A percentile compares a stretch with the other conserved stretches of the same genome.
These are phyloP conservation scores for Immersiporthe knoxdaviesiana DNA, from an alignment of 2,329 filamentous ascomycete species.

Conservation along the genomic window DNA sequence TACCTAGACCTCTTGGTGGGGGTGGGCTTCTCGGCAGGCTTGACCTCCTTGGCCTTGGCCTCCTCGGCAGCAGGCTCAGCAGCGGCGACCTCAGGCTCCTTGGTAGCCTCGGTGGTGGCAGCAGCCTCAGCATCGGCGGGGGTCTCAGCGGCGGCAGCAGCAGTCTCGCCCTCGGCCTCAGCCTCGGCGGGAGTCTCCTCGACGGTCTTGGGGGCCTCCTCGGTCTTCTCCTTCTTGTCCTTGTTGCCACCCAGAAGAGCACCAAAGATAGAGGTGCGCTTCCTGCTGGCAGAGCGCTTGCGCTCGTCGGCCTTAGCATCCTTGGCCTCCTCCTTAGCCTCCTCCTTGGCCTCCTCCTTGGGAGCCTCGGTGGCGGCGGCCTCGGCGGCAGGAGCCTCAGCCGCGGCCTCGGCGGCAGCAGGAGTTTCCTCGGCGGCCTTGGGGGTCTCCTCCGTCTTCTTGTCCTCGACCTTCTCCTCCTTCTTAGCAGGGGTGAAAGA, in stretches of 20 bases:
- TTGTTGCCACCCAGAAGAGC: slow-evolving; percentile 61
- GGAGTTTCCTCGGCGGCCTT: slow-evolving; percentile 39
- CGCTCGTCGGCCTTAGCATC: slow-evolving; percentile 58
- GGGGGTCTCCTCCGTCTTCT: slow-evolving; percentile 41
- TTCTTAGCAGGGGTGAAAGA: slow-evolving; percentile 61
- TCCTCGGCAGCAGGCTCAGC: slow-evolving; percentile 41
- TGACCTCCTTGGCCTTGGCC: slow-evolving; percentile 38
- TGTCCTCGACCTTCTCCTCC: slow-evolving; percentile 48
- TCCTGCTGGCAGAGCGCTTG: slow-evolving; percentile 67
- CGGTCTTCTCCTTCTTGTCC: slow-evolving; percentile 49
- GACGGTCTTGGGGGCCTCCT: slow-evolving; percentile 44
- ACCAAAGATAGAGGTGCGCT: slow-evolving; percentile 68
- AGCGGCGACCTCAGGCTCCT: slow-evolving; percentile 36
- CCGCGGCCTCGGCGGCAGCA: slow-evolving; percentile 37
- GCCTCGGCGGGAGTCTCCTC: slow-evolving; percentile 33
- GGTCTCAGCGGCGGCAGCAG: slow-evolving; percentile 40
- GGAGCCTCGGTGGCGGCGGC: slow-evolving; percentile 37
- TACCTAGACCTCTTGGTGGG: slow-evolving; percentile 58
- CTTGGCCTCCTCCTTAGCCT: slow-evolving; percentile 42
- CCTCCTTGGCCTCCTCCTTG: slow-evolving; percentile 36
- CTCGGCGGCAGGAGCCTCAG: slow-evolving; percentile 39
- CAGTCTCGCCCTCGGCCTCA: slow-evolving; percentile 35
- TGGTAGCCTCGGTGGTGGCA: slow-evolving; percentile 20
- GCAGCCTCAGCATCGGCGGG: slow-evolving; percentile 11
- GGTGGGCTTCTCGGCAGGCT: slow-evolving; percentile 47